phyloP scores from a whole-genome alignment of 179 eudicot genomes.

The Gypsophila paniculata region DNA sequence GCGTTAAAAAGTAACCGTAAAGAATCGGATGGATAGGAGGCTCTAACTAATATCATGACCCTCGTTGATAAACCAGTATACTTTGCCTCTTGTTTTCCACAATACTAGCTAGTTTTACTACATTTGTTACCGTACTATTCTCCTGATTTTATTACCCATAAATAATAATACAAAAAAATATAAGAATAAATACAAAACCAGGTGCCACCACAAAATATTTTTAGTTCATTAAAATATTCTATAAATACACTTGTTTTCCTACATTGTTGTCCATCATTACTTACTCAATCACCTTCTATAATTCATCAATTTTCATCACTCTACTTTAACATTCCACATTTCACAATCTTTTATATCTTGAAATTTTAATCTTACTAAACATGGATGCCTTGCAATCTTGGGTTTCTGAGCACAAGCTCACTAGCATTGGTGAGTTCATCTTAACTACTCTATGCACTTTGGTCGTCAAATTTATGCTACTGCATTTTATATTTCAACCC shows the following conservation, averaged over 20 bases:
- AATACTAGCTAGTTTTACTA: conserved; percentile 20
- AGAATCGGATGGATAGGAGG: no score
- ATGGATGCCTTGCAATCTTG: conserved; percentile 73
- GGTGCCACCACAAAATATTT: conserved; percentile 26
- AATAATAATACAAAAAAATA: neutral
- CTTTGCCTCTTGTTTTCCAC: conserved; percentile 26
- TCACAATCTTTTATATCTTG: neutral
- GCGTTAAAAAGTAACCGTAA: no score
- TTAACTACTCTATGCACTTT: neutral
- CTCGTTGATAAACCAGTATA: neutral
- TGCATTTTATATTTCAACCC: no score
- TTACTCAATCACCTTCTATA: conserved; percentile 7
- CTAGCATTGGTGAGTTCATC: conserved; percentile 63
- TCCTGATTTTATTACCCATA: neutral
- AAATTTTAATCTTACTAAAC: neutral
- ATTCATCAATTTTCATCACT: neutral
- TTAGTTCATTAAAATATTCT: conserved; percentile 5
- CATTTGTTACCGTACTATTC: no score
- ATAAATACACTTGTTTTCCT: conserved; percentile 29
- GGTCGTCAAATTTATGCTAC: no score
- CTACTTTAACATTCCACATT: neutral
- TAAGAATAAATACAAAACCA: conserved; percentile 26
- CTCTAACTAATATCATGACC: no score
- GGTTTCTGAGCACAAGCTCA: conserved; percentile 72
- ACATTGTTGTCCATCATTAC: neutral